A percentile compares a stretch with the other conserved stretches of the same genome.
Evolutionary conservation across 306 rosid species (phyloP).

Genomic region (Vachellia collinsii): DNA sequence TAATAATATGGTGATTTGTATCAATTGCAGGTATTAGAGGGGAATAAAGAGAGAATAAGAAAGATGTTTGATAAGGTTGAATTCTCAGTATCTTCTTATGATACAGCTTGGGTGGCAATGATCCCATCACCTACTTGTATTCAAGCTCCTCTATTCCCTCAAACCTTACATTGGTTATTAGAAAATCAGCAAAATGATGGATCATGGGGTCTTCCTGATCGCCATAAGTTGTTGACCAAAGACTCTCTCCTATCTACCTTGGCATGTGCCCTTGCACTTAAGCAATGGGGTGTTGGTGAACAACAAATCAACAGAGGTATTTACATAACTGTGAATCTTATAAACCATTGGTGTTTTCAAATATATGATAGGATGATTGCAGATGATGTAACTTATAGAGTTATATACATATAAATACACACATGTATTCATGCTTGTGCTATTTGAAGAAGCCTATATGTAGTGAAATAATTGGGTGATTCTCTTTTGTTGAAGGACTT

Average conservation of each 20-base stretch:
- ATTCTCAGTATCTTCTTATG: background rate
- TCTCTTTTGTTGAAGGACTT: background rate
- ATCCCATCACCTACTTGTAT: background rate
- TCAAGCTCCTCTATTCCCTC: background rate
- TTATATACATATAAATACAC: background rate
- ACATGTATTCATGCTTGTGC: no score
- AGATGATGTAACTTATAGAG: background rate
- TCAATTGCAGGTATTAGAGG: background rate
- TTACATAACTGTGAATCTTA: background rate
- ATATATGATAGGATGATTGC: background rate
- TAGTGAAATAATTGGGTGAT: background rate
- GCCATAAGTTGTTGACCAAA: background rate
- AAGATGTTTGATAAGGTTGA: background rate
- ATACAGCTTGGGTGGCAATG: slow-evolving; percentile 1
- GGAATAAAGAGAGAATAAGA: background rate
- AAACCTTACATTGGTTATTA: background rate
- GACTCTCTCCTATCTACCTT: background rate
- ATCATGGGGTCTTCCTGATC: background rate
- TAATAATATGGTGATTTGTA: background rate
- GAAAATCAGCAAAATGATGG: background rate
- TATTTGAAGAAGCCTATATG: background rate
- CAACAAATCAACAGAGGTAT: background rate
- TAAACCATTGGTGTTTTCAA: no score
- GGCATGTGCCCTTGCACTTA: background rate
- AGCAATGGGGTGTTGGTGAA: background rate